A percentile compares a stretch with the other conserved stretches of the same genome.
phyloP scores from a whole-genome alignment of 495 filamentous ascomycete species.

The Penicillium antarcticum region DNA sequence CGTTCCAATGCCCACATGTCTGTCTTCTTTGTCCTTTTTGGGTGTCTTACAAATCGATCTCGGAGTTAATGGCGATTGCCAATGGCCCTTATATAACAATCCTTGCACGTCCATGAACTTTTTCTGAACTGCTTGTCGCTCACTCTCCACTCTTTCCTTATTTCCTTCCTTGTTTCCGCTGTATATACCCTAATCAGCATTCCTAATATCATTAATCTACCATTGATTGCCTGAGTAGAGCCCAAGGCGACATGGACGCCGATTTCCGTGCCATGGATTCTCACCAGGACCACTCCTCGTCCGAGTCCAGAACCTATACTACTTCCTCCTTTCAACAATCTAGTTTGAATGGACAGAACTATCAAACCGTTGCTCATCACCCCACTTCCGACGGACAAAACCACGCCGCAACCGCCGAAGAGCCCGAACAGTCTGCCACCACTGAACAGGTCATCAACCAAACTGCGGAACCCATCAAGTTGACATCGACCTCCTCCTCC shows the following conservation, averaged over 20 bases:
- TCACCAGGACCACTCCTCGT: not conserved
- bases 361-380: not conserved
- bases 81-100: not conserved
- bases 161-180: not conserved
- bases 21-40: not conserved
- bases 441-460: constrained; percentile 5
- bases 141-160: constrained; percentile 4
- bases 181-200: constrained; percentile 11
- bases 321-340: not conserved
- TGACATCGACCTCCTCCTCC: constrained; percentile 17
- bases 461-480: constrained; percentile 9
- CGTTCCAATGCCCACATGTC: not conserved
- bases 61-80: not conserved
- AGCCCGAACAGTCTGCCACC: not conserved
- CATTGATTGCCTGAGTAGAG: constrained; percentile 16
- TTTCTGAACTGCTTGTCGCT: not conserved
- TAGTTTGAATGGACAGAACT: not conserved
- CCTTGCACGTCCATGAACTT: too few relatives aligned
- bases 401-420: not conserved
- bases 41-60: constrained; percentile 1
- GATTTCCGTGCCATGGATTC: constrained; percentile 16
- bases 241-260: constrained; percentile 21
- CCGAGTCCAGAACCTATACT: not conserved
- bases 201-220: constrained; percentile 10
- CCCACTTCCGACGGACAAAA: not conserved